These are phyloP conservation scores for Trypanosoma brucei DNA, from an alignment of 208 protist species.

Conservation along the genomic window DNA sequence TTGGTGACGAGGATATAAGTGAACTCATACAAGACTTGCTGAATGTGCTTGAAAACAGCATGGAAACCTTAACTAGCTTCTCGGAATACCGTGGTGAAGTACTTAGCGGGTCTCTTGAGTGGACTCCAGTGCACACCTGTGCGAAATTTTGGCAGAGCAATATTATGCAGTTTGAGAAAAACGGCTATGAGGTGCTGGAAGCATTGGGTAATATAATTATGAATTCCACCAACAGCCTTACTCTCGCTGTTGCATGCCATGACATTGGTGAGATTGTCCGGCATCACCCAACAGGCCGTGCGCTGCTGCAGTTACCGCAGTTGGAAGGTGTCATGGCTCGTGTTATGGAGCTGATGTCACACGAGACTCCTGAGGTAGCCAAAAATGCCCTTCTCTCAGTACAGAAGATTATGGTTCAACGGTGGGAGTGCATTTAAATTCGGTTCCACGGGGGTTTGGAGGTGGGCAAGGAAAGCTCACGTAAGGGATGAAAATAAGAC, in stretches of 20 bases:
- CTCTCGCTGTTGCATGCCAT: slow-evolving; percentile 85
- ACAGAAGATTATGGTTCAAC: slow-evolving; percentile 93
- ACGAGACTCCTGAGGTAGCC: slow-evolving; percentile 62
- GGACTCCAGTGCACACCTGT: slow-evolving; percentile 90
- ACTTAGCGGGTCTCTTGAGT: slow-evolving; percentile 81
- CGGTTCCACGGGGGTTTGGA: slow-evolving; percentile 6
- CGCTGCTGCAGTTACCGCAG: slow-evolving; percentile 57
- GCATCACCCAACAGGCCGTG: slow-evolving; percentile 87
- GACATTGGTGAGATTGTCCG: slow-evolving; percentile 91
- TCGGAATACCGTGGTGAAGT: slow-evolving; percentile 91
- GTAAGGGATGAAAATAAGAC: too few species aligned
- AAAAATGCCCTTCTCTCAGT: slow-evolving; percentile 89
- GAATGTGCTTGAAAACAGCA: slow-evolving; percentile 68
- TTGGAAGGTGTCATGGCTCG: slow-evolving; percentile 83
- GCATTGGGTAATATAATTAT: slow-evolving; percentile 83
- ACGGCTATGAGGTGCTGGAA: slow-evolving; percentile 87
- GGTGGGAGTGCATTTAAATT: slow-evolving; percentile 86
- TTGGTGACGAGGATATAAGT: slow-evolving; percentile 89
- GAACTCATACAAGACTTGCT: slow-evolving; percentile 61
- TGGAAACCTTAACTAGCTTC: slow-evolving; percentile 90
- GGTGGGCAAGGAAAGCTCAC: too few species aligned
- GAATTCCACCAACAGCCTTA: slow-evolving; percentile 48
- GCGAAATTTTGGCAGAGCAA: slow-evolving; percentile 94
- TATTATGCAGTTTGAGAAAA: slow-evolving; percentile 79
- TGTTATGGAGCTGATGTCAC: slow-evolving; percentile 84